A percentile compares a stretch with the other conserved stretches of the same genome.
Conservation (phyloP, 2,329 filamentous ascomycete genomes). For the Cordyceps pruinosa region DNA sequence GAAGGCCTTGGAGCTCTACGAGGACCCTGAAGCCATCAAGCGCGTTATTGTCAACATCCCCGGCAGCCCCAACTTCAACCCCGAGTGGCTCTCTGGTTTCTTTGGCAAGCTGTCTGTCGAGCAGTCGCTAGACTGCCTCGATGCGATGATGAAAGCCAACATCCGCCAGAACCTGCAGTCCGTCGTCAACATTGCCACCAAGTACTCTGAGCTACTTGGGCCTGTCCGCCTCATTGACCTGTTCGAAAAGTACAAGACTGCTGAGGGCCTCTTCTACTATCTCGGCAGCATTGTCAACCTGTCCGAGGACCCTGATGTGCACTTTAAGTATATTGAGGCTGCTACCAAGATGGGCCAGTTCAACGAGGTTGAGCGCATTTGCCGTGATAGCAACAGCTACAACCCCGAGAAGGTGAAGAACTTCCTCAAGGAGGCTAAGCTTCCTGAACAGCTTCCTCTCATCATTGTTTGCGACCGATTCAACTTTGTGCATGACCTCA, state of each 20-base stretch:
- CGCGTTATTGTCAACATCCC: constrained; percentile 79
- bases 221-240: constrained; percentile 83
- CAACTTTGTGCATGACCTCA: constrained; percentile 95
- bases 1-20: constrained; percentile 88
- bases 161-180: constrained; percentile 95
- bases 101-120: constrained; percentile 94
- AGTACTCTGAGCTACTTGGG: constrained; percentile 93
- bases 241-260: constrained; percentile 95
- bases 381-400: constrained; percentile 83
- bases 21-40: constrained; percentile 85
- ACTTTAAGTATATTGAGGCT: constrained; percentile 99
- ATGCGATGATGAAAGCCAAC: constrained; percentile 94
- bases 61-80: constrained; percentile 71
- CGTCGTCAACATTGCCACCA: constrained; percentile 92
- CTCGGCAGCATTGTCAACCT: constrained; percentile 96
- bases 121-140: constrained; percentile 86
- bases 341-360: constrained; percentile 90
- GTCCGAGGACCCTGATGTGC: constrained; percentile 88
- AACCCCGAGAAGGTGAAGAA: constrained; percentile 97
- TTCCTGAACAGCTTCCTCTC: constrained; percentile 86
- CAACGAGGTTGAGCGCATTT: constrained; percentile 94
- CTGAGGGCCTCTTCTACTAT: constrained; percentile 96
- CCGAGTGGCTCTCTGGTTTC: constrained; percentile 87
- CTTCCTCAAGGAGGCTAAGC: constrained; percentile 92
- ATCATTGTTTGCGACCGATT: constrained; percentile 99